phyloP scores from a whole-genome alignment of 768 basidiomycete species.

The Leucocoprinus birnbaumii region DNA sequence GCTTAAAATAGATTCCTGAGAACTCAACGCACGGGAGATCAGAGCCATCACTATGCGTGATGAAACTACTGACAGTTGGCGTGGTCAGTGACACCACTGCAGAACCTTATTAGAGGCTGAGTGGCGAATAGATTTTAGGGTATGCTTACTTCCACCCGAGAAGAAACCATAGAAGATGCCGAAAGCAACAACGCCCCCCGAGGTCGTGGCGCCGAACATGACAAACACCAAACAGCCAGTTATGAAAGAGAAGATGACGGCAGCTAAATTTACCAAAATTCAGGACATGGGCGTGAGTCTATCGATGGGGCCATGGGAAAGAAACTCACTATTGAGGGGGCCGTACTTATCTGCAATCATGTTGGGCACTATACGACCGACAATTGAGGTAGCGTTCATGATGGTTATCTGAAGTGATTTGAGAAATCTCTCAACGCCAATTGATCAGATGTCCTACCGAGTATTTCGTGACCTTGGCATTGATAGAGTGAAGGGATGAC shows the following conservation, averaged over 20 bases:
- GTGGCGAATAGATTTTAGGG: background rate
- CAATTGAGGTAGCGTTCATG: slow-evolving; percentile 50
- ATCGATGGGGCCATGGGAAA: background rate
- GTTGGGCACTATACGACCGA: slow-evolving; percentile 60
- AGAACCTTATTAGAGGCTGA: slow-evolving; percentile 5
- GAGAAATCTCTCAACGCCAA: background rate
- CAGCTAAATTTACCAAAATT: slow-evolving; percentile 26
- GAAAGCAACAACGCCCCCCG: slow-evolving; percentile 40
- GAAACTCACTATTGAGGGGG: slow-evolving; percentile 41
- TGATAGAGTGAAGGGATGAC: slow-evolving; percentile 35
- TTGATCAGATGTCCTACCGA: slow-evolving; percentile 25
- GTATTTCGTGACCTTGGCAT: slow-evolving; percentile 39
- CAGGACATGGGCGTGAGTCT: slow-evolving; percentile 1
- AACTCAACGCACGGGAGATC: slow-evolving; percentile 39
- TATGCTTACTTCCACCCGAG: slow-evolving; percentile 45
- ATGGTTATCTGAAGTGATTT: slow-evolving; percentile 38
- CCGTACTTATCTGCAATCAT: slow-evolving; percentile 48
- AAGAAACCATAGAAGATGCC: slow-evolving; percentile 53
- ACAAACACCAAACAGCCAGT: slow-evolving; percentile 46
- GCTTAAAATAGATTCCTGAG: background rate
- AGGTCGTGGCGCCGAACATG: slow-evolving; percentile 43
- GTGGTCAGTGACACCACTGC: slow-evolving; percentile 38
- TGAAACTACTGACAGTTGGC: slow-evolving; percentile 35
- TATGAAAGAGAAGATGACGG: slow-evolving; percentile 37
- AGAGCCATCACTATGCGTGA: slow-evolving; percentile 35